Conservation (phyloP, 495 filamentous ascomycete genomes). For the Corynascus novoguineensis region DNA sequence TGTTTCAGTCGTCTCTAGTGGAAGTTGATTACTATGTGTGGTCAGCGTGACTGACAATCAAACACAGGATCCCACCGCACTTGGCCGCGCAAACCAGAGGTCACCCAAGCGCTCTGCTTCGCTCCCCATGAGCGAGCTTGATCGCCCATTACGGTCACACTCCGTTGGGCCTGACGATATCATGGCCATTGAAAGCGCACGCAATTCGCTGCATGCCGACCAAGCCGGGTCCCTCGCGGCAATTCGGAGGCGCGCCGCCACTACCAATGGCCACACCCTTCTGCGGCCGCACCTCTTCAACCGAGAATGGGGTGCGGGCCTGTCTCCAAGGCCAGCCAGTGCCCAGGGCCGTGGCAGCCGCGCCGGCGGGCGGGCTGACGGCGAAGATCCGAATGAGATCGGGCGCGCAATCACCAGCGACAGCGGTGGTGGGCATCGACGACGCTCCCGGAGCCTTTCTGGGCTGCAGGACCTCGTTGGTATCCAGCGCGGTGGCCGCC, state of each 20-base stretch:
- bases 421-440: constrained; percentile 32
- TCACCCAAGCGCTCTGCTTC: constrained; percentile 47
- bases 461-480: constrained; percentile 41
- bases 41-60: not conserved
- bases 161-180: constrained; percentile 47
- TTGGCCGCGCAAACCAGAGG: constrained; percentile 28
- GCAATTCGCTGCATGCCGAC: constrained; percentile 44
- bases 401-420: constrained; percentile 51
- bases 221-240: constrained; percentile 24
- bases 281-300: constrained; percentile 25
- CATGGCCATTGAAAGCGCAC: constrained; percentile 40
- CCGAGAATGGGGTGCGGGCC: constrained; percentile 40
- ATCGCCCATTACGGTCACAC: constrained; percentile 49
- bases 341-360: constrained; percentile 42
- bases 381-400: constrained; percentile 42
- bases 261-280: constrained; percentile 36
- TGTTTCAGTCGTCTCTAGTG: constrained; percentile 8
- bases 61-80: constrained; percentile 40
- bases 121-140: constrained; percentile 49
- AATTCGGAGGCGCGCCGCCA: constrained; percentile 25
- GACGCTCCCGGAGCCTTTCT: constrained; percentile 50
- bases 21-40: not conserved
- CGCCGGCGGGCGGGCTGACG: constrained; percentile 16
- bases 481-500: constrained; percentile 28
- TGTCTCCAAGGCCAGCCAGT: constrained; percentile 51